These are phyloP conservation scores for Vitellaria paradoxa DNA, from an alignment of 179 eudicot genomes.

Conservation along the genomic window DNA sequence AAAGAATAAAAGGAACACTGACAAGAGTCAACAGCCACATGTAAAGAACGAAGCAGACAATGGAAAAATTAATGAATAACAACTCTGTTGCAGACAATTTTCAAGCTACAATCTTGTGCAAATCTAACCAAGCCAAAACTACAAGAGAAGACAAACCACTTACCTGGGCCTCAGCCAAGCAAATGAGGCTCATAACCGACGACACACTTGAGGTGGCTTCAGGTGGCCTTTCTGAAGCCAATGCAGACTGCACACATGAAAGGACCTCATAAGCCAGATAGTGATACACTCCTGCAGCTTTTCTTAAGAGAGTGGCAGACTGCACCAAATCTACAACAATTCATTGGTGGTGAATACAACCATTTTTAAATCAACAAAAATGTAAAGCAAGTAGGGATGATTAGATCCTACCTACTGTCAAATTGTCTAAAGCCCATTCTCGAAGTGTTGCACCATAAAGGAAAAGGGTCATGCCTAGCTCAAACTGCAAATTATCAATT, in stretches of 20 bases:
- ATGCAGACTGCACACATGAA: constrained; percentile 27
- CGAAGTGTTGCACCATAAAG: constrained; percentile 61
- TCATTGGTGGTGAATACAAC: background rate
- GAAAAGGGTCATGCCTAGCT: constrained; percentile 63
- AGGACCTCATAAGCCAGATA: constrained; percentile 49
- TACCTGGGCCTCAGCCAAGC: constrained; percentile 91
- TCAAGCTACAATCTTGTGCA: background rate
- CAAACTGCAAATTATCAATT: constrained; percentile 48
- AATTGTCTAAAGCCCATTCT: constrained; percentile 50
- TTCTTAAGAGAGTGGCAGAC: constrained; percentile 59
- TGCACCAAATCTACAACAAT: constrained; percentile 50
- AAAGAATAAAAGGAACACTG: background rate
- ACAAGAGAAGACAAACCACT: constrained; percentile 1
- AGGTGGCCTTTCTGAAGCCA: constrained; percentile 51
- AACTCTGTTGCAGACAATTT: background rate
- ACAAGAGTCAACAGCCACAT: background rate
- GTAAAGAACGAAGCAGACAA: background rate
- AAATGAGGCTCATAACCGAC: constrained; percentile 51
- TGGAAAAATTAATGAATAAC: background rate
- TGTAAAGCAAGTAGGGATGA: background rate
- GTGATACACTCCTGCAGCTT: constrained; percentile 69
- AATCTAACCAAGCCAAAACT: background rate
- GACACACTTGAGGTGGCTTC: constrained; percentile 43
- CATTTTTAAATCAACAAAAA: constrained; percentile 10
- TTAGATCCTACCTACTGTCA: constrained; percentile 41